Conservation (phyloP, 495 filamentous ascomycete genomes). For the Polyplosphaeria fusca region DNA sequence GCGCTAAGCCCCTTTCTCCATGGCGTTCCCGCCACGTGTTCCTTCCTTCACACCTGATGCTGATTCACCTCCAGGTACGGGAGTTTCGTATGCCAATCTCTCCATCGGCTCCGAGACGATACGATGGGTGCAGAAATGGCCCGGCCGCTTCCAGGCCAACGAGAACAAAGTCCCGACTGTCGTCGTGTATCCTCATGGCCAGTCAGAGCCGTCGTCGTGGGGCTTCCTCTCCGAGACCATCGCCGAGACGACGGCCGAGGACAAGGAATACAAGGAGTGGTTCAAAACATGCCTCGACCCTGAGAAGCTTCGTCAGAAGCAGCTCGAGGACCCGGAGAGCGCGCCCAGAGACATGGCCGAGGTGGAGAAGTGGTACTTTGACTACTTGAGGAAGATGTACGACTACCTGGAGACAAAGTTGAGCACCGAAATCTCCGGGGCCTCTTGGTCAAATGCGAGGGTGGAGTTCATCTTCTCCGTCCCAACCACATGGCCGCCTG, state of each 20-base stretch:
- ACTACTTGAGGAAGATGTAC: slow-evolving; percentile 56
- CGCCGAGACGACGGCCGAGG: slow-evolving; percentile 45
- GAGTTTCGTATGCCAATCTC: slow-evolving; percentile 52
- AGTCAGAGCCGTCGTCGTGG: slow-evolving; percentile 47
- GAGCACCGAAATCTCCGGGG: slow-evolving; percentile 45
- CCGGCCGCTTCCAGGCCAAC: slow-evolving; percentile 52
- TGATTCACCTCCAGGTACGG: slow-evolving; percentile 34
- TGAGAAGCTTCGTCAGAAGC: slow-evolving; percentile 41
- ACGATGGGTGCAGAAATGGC: slow-evolving; percentile 61
- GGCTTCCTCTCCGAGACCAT: slow-evolving; percentile 51
- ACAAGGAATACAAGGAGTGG: slow-evolving; percentile 49
- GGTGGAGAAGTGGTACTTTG: slow-evolving; percentile 54
- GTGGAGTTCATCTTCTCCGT: slow-evolving; percentile 67
- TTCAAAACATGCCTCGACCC: slow-evolving; percentile 62
- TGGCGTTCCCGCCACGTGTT: slow-evolving; percentile 1
- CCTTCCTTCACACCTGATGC: not conserved
- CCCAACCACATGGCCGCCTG: slow-evolving; percentile 64
- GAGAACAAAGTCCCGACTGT: slow-evolving; percentile 60
- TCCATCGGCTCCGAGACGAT: slow-evolving; percentile 46
- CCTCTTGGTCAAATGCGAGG: slow-evolving; percentile 45
- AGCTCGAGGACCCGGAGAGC: slow-evolving; percentile 36
- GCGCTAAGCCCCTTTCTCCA: not conserved
- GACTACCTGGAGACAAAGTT: slow-evolving; percentile 49
- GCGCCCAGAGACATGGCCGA: slow-evolving; percentile 39
- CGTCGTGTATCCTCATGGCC: slow-evolving; percentile 48